Percentiles rank a stretch among this genome's conserved stretches.
phyloP scores from a whole-genome alignment of 345 rosid genomes.

The Streptanthus diversifolius region DNA sequence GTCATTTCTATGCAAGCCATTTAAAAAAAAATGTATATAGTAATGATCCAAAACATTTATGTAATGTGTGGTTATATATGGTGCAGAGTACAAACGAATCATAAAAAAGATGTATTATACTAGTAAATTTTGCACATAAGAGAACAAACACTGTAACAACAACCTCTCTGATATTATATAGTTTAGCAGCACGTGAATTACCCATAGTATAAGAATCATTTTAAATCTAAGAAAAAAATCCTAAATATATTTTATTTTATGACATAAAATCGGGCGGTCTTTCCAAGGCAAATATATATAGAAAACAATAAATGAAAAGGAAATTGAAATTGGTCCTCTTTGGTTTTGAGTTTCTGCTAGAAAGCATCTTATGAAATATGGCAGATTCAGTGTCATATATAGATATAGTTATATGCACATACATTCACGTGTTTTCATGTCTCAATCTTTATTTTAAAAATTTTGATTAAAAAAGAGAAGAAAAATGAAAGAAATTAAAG shows the following conservation, averaged over 20 bases:
- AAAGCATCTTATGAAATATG: conserved; percentile 37
- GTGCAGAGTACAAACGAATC: conserved; percentile 18
- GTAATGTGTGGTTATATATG: background rate
- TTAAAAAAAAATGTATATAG: conserved; percentile 16
- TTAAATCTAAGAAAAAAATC: conserved; percentile 2
- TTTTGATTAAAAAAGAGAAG: background rate
- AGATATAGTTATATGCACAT: conserved; percentile 22
- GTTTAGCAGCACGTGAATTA: conserved; percentile 65
- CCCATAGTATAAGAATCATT: conserved; percentile 24
- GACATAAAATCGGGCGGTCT: conserved; percentile 50
- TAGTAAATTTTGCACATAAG: conserved; percentile 30
- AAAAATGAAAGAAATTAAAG: background rate
- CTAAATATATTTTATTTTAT: background rate
- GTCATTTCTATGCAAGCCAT: background rate
- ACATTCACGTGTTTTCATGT: conserved; percentile 37
- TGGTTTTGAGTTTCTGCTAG: conserved; percentile 34
- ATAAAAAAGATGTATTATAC: background rate
- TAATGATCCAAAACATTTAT: background rate
- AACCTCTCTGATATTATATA: conserved; percentile 39
- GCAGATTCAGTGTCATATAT: conserved; percentile 39
- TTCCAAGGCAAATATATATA: conserved; percentile 41
- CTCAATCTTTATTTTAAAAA: background rate
- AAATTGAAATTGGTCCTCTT: conserved; percentile 32
- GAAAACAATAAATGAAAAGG: background rate
- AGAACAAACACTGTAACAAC: conserved; percentile 58